Base-by-base conservation (phyloP, 441 rosid species). In the Melianthus villosus region DNA sequence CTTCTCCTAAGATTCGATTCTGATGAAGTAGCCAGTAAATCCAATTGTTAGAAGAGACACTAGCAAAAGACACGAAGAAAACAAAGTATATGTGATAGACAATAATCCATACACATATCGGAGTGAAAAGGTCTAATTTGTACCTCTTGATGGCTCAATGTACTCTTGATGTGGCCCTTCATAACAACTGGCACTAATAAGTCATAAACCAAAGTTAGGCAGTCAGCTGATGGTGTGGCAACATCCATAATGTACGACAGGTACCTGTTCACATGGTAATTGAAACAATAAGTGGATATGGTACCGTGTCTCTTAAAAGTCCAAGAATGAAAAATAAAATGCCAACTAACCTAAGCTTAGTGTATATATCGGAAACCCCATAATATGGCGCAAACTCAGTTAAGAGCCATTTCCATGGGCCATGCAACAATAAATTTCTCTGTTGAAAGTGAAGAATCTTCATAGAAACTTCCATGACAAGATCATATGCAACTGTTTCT, bases 101-200 rank as follows among this genome's bases (percentile, higher is more conserved):
- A 17, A 31, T 12, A 28, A 13, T 9, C 40, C 13, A 3, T 18
- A 46, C 20, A 48, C 10, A 19, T 9, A 23, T 20, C 25, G 20
- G 15, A 18, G 29, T 22, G 34, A n/a, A 16, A 38, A 30, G 22
- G 4, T 31, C 37, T 22, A 18, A 42, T 9, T 40, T 34, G 28
- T 64, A 83, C 97, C 97, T 83, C 97, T 63, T 84, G 98, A 64
- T 81, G 98, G 71, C 98, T 89, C 63, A 89, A 64, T 42, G 69
- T 67, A 56, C 68, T 69, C 75, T 72, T 83, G 69, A 62, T 69
- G 40, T 75, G 60, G 30, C 98, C 87, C 53, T 81, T 81, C 94
- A 77, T 75, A 42, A 79, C 43, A 15, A 81, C 96, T 23, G 98
- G 96, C 63, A 64, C 60, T 57, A 89, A 57, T 62, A 83, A 68